Percentiles rank a stretch among this genome's conserved stretches.
Conservation (phyloP, 1,139 yeast species). For the Hemisphaericaspora lyxosophila region DNA sequence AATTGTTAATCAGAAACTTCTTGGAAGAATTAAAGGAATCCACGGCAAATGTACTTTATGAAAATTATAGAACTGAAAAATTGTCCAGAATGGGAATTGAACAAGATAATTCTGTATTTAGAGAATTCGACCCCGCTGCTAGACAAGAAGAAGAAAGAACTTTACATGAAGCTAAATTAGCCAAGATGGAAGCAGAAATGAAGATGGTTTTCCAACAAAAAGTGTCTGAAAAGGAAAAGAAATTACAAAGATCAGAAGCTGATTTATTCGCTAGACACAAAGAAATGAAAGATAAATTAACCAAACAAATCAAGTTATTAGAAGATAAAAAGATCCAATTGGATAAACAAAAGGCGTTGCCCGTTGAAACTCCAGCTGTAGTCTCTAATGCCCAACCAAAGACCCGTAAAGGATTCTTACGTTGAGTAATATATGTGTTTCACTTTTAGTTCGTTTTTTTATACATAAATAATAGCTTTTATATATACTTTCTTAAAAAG, state of each 20-base stretch:
- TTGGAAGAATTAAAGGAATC: constrained; percentile 92
- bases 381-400: constrained; percentile 48
- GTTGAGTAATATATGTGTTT: constrained; percentile 21
- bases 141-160: constrained; percentile 94
- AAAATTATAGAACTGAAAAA: constrained; percentile 85
- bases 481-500: no score
- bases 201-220: constrained; percentile 95
- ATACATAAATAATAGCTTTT: not conserved
- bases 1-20: constrained; percentile 83
- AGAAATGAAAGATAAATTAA: constrained; percentile 93
- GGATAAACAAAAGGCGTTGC: constrained; percentile 64
- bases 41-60: constrained; percentile 77
- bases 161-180: constrained; percentile 88
- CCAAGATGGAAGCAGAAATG: constrained; percentile 96
- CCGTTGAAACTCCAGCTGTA: constrained; percentile 47
- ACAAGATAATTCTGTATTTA: constrained; percentile 89
- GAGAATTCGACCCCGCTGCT: constrained; percentile 89
- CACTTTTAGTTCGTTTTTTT: not conserved
- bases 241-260: constrained; percentile 94
- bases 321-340: constrained; percentile 88
- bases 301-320: constrained; percentile 81
- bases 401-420: constrained; percentile 56
- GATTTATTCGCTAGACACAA: constrained; percentile 94
- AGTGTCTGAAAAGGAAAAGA: constrained; percentile 95
- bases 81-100: constrained; percentile 80